phyloP scores from a whole-genome alignment of 331 rosid genomes.

The Spiraea crenata region DNA sequence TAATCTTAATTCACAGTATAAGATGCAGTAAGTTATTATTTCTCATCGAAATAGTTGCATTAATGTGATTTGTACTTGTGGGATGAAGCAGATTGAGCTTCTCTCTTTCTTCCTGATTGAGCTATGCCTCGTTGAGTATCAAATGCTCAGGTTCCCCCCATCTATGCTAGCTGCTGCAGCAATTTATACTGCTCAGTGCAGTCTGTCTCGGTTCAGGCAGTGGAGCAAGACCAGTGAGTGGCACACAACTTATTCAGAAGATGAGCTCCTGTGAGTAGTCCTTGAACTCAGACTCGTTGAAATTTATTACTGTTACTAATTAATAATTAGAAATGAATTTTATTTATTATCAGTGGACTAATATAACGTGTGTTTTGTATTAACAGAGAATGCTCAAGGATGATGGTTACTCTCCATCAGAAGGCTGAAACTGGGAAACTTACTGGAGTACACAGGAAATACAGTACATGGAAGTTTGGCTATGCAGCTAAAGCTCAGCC shows the following conservation, averaged over 20 bases:
- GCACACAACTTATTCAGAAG: slow-evolving; percentile 62
- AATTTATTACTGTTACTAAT: background rate
- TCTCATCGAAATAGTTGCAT: background rate
- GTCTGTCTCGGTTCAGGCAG: slow-evolving; percentile 42
- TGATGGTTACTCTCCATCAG: slow-evolving; percentile 75
- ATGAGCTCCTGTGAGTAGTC: slow-evolving; percentile 65
- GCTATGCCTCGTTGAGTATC: slow-evolving; percentile 71
- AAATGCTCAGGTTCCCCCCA: slow-evolving; percentile 69
- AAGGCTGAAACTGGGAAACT: slow-evolving; percentile 65
- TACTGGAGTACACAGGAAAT: slow-evolving; percentile 70
- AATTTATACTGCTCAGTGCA: slow-evolving; percentile 75
- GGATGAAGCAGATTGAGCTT: slow-evolving; percentile 63
- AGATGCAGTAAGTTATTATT: background rate
- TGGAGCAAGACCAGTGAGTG: slow-evolving; percentile 78
- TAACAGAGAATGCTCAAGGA: slow-evolving; percentile 67
- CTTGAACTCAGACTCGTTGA: background rate
- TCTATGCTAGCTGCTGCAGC: slow-evolving; percentile 83
- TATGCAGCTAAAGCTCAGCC: slow-evolving; percentile 60
- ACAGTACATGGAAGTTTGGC: slow-evolving; percentile 61
- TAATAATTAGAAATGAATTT: no score
- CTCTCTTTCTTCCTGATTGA: slow-evolving; percentile 75
- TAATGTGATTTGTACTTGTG: slow-evolving; percentile 8
- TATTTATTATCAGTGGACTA: background rate
- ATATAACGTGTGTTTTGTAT: background rate
- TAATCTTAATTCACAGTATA: background rate